Evolutionary conservation across 371 early-diverging fungal species (phyloP).

Genomic region (Capniomyces stellatus): DNA sequence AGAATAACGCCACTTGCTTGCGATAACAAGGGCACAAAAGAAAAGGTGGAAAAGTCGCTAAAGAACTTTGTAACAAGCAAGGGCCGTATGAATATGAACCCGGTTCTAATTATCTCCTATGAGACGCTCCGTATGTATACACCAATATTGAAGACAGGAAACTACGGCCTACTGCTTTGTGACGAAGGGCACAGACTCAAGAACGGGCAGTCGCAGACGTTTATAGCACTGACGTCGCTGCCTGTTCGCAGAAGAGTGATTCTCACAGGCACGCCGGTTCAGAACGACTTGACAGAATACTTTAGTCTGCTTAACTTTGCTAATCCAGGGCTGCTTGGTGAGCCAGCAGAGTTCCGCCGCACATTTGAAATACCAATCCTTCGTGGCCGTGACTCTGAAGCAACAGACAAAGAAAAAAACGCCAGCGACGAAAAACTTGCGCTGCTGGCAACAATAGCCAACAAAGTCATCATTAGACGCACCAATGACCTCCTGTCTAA

Average conservation of each 20-base stretch:
- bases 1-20: conserved; percentile 64
- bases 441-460: conserved; percentile 70
- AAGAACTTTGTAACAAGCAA: conserved; percentile 62
- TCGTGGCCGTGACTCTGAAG: conserved; percentile 82
- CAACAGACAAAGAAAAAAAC: conserved; percentile 61
- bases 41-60: conserved; percentile 58
- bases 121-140: conserved; percentile 78
- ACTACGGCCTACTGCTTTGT: conserved; percentile 84
- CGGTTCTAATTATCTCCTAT: conserved; percentile 88
- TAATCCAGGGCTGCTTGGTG: conserved; percentile 88
- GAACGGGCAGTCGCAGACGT: conserved; percentile 72
- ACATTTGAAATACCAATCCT: conserved; percentile 83
- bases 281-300: conserved; percentile 93
- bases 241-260: conserved; percentile 77
- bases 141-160: conserved; percentile 44
- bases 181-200: conserved; percentile 97
- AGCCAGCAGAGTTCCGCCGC: conserved; percentile 71
- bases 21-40: conserved; percentile 74
- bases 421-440: conserved; percentile 67
- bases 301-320: conserved; percentile 87
- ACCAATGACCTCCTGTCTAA: conserved; percentile 88
- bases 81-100: conserved; percentile 60
- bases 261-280: conserved; percentile 95
- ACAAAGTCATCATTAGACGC: conserved; percentile 84
- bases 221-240: conserved; percentile 63